Evolutionary conservation across 1,284 basidiomycete species (phyloP).

Genomic region (Wallemia ichthyophaga): DNA sequence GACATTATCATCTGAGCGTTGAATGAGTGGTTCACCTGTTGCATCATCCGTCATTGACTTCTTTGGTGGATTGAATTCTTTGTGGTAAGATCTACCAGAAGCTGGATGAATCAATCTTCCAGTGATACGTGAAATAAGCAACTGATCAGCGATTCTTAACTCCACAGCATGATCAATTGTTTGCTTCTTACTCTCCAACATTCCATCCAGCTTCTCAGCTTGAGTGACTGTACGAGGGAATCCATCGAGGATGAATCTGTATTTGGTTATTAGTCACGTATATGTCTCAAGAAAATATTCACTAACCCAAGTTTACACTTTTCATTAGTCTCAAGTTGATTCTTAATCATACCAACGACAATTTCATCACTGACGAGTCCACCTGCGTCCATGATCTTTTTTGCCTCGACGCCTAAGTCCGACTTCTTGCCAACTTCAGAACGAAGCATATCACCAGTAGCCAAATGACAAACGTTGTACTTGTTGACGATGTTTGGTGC

Average conservation of each 20-base stretch:
- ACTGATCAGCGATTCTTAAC: slow-evolving; percentile 69
- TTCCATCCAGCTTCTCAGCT: slow-evolving; percentile 77
- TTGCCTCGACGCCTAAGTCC: slow-evolving; percentile 59
- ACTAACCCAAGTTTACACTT: slow-evolving; percentile 74
- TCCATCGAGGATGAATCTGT: slow-evolving; percentile 83
- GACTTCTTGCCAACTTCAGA: slow-evolving; percentile 76
- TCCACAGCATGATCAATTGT: slow-evolving; percentile 64
- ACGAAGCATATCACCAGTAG: slow-evolving; percentile 93
- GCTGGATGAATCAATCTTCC: slow-evolving; percentile 74
- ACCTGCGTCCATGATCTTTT: slow-evolving; percentile 68
- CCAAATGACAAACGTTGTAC: slow-evolving; percentile 89
- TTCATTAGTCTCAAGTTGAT: slow-evolving; percentile 78
- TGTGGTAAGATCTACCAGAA: slow-evolving; percentile 76
- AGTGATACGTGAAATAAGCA: slow-evolving; percentile 89
- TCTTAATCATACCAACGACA: slow-evolving; percentile 89
- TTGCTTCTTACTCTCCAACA: slow-evolving; percentile 39
- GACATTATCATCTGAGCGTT: slow-evolving; percentile 72
- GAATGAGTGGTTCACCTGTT: slow-evolving; percentile 79
- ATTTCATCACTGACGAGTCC: slow-evolving; percentile 73
- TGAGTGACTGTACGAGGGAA: slow-evolving; percentile 97
- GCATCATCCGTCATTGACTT: slow-evolving; percentile 75
- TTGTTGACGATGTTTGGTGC: slow-evolving; percentile 72
- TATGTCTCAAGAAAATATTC: background rate
- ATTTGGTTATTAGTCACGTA: background rate
- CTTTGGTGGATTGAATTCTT: slow-evolving; percentile 85